Conservation (phyloP, 2,329 filamentous ascomycete genomes). For the Colletotrichum tabaci region DNA sequence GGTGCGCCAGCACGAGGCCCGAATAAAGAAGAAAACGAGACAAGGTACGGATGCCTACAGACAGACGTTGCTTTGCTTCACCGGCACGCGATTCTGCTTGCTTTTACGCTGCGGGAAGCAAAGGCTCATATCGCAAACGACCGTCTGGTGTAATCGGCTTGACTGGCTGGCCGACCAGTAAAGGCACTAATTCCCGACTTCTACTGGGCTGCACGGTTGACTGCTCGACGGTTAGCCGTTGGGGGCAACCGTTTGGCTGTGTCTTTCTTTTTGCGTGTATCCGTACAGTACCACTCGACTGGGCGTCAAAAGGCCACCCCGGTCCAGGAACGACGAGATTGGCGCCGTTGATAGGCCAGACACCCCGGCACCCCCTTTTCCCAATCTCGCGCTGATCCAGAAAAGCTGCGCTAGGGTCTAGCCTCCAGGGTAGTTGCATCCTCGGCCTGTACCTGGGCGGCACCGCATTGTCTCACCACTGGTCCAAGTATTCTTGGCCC, state of each 20-base stretch:
- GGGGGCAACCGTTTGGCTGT: conserved; percentile 18
- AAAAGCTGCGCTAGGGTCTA: conserved; percentile 17
- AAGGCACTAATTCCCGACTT: too few species aligned
- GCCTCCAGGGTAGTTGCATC: conserved; percentile 40
- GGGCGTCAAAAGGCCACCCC: conserved; percentile 10
- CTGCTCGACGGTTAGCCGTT: conserved; percentile 34
- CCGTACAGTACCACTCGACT: conserved; percentile 2
- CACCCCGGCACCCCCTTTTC: conserved; percentile 38
- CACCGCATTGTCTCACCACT: conserved; percentile 40
- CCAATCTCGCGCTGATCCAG: conserved; percentile 36
- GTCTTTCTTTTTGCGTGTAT: neutral
- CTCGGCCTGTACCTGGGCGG: conserved; percentile 39
- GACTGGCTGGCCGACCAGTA: conserved; percentile 2
- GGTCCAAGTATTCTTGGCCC: conserved; percentile 38
- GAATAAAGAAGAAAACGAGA: conserved; percentile 6
- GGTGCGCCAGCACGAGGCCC: conserved; percentile 17
- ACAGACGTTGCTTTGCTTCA: conserved; percentile 19
- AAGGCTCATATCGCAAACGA: neutral
- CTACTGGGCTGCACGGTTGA: conserved; percentile 3
- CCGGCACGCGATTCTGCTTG: conserved; percentile 33
- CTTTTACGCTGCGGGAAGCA: conserved; percentile 17
- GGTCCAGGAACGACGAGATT: conserved; percentile 36
- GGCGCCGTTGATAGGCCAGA: conserved; percentile 35
- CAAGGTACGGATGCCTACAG: neutral
- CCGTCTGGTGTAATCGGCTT: conserved; percentile 34